phyloP scores from a whole-genome alignment of 805 yeast species.

The Kuraishia piskuri region DNA sequence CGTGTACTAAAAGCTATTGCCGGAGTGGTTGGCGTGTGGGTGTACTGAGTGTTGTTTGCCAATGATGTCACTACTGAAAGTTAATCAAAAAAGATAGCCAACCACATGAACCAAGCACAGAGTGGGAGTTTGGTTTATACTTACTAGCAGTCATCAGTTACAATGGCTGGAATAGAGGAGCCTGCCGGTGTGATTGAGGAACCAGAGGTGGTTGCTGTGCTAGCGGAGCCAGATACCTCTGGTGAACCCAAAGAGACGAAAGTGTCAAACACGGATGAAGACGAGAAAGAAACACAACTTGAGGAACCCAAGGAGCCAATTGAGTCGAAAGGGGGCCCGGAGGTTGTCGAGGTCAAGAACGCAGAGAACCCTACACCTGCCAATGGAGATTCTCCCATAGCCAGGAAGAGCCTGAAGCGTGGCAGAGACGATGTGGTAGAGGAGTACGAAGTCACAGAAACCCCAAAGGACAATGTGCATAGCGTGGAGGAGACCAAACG shows the following conservation, averaged over 20 bases:
- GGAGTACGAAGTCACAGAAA: conserved; percentile 9
- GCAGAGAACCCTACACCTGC: background rate
- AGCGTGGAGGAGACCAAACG: conserved; percentile 15
- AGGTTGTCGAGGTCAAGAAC: background rate
- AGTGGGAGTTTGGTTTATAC: no score
- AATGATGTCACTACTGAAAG: background rate
- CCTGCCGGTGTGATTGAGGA: background rate
- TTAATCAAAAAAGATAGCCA: no score
- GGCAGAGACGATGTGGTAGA: conserved; percentile 7
- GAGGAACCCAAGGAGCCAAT: background rate
- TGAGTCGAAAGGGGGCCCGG: background rate
- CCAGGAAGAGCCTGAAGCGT: conserved; percentile 1
- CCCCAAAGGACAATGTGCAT: conserved; percentile 13
- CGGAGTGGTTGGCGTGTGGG: no score
- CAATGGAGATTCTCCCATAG: background rate
- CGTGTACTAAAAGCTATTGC: no score
- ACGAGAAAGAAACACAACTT: background rate
- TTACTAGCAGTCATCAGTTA: no score
- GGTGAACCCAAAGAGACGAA: background rate
- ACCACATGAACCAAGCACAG: no score
- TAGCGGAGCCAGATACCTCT: background rate
- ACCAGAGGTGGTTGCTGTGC: background rate
- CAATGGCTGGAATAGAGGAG: background rate
- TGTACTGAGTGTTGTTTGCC: background rate
- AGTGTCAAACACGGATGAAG: background rate